A percentile compares a stretch with the other conserved stretches of the same genome.
phyloP scores from a whole-genome alignment of 352 stramenopile genomes.

The Pythium guiyangense region DNA sequence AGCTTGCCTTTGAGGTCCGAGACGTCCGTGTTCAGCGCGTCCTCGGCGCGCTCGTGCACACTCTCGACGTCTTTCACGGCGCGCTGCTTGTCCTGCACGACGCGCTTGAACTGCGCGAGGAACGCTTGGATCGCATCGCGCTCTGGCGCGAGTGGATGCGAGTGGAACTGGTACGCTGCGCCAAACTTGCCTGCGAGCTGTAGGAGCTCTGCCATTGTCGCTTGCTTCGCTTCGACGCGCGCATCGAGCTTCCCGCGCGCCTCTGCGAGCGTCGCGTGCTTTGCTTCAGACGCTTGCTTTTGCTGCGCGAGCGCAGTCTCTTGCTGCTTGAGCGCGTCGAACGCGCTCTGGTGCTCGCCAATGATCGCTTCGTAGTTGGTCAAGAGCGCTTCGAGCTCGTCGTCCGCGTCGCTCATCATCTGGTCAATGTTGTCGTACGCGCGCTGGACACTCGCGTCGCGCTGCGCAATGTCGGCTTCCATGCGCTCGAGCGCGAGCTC shows the following conservation, averaged over 20 bases:
- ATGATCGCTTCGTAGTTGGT: constrained; percentile 57
- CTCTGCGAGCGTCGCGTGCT: constrained; percentile 29
- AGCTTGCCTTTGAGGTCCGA: constrained; percentile 46
- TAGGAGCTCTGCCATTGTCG: constrained; percentile 34
- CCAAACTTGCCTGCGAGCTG: constrained; percentile 34
- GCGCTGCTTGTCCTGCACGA: constrained; percentile 40
- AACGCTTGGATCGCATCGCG: constrained; percentile 52
- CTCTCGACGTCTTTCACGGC: constrained; percentile 29
- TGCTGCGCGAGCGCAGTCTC: constrained; percentile 21
- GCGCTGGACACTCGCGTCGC: constrained; percentile 31
- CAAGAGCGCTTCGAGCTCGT: constrained; percentile 45
- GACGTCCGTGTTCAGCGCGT: constrained; percentile 40
- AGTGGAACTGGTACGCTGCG: constrained; percentile 57
- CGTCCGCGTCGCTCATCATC: constrained; percentile 69
- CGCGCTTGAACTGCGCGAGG: constrained; percentile 34
- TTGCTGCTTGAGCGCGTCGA: constrained; percentile 27
- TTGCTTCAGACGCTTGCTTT: constrained; percentile 17
- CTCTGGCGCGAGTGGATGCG: constrained; percentile 43
- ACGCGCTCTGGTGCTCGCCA: constrained; percentile 29
- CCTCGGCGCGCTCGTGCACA: constrained; percentile 36
- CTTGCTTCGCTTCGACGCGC: constrained; percentile 42
- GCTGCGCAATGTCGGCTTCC: constrained; percentile 26
- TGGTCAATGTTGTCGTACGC: constrained; percentile 53
- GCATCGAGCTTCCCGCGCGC: constrained; percentile 48
- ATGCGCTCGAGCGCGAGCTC: constrained; percentile 28